These are phyloP conservation scores for Xylariaceae sp. DNA, from an alignment of 2,329 filamentous ascomycete species.

Conservation along the genomic window DNA sequence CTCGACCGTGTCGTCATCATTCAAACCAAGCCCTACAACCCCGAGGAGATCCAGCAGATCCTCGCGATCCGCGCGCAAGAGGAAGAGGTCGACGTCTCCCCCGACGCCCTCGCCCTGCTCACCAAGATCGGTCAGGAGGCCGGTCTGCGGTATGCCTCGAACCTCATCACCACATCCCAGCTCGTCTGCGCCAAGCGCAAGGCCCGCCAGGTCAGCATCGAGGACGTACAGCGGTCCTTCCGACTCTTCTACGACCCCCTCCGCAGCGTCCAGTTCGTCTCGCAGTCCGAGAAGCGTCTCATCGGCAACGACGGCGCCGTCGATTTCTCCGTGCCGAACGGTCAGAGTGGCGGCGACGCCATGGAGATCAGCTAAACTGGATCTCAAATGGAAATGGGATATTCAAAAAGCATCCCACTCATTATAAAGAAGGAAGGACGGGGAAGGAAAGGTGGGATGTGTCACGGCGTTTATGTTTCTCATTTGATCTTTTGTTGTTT, in stretches of 20 bases:
- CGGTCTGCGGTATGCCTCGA: slow-evolving; percentile 91
- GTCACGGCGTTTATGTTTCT: slow-evolving; percentile 15
- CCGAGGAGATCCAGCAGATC: slow-evolving; percentile 87
- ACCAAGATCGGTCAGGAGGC: slow-evolving; percentile 95
- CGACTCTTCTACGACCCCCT: slow-evolving; percentile 86
- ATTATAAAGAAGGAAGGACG: neutral
- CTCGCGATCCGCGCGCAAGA: slow-evolving; percentile 88
- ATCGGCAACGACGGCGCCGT: slow-evolving; percentile 84
- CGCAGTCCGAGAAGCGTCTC: slow-evolving; percentile 84
- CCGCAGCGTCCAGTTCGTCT: slow-evolving; percentile 85
- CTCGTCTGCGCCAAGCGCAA: slow-evolving; percentile 81
- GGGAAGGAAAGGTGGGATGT: neutral
- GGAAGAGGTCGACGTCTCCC: slow-evolving; percentile 87
- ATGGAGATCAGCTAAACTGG: slow-evolving; percentile 32
- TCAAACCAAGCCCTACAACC: slow-evolving; percentile 78
- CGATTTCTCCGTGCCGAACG: slow-evolving; percentile 56
- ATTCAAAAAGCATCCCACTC: neutral
- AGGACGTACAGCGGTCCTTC: slow-evolving; percentile 92
- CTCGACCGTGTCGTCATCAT: slow-evolving; percentile 94
- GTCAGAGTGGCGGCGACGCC: slow-evolving; percentile 32
- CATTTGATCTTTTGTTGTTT: neutral
- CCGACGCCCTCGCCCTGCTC: slow-evolving; percentile 84
- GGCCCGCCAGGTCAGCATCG: slow-evolving; percentile 74
- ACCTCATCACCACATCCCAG: slow-evolving; percentile 92
- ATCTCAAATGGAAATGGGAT: neutral